Evolutionary conservation across 495 filamentous ascomycete species (phyloP).

Genomic region (Staphylotrichum tortipilum): DNA sequence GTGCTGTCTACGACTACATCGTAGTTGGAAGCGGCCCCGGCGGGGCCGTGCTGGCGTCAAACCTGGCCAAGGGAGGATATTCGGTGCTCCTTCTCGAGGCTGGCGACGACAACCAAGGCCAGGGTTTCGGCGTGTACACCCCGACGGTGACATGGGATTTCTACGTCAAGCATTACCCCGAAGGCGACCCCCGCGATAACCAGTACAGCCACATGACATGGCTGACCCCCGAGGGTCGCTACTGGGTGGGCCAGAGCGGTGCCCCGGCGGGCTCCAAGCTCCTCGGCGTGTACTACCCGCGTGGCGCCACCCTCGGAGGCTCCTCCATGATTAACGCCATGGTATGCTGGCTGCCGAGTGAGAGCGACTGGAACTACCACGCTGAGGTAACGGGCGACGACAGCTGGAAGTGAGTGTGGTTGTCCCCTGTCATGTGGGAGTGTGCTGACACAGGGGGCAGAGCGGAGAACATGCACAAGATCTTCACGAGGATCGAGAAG

Average conservation of each 20-base stretch:
- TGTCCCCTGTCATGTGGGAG: too few relatives aligned
- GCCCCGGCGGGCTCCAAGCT: neutral
- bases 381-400: slow-evolving; percentile 1
- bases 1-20: slow-evolving; percentile 11
- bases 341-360: slow-evolving; percentile 1
- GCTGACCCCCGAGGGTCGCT: neutral
- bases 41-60: neutral
- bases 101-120: neutral
- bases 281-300: neutral
- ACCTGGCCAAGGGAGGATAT: neutral
- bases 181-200: neutral
- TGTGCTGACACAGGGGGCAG: neutral
- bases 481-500: slow-evolving; percentile 1
- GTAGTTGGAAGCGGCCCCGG: neutral
- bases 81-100: neutral
- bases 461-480: slow-evolving; percentile 5
- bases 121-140: neutral
- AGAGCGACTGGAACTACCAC: slow-evolving; percentile 2
- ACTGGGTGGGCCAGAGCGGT: slow-evolving; percentile 1
- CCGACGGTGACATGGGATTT: neutral
- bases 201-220: slow-evolving; percentile 3
- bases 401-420: neutral
- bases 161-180: slow-evolving; percentile 4
- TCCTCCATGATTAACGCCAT: slow-evolving; percentile 3
- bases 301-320: neutral